These are phyloP conservation scores for Backusella liffmaniae DNA, from an alignment of 192 early-diverging fungal genomes.

Conservation along the genomic window DNA sequence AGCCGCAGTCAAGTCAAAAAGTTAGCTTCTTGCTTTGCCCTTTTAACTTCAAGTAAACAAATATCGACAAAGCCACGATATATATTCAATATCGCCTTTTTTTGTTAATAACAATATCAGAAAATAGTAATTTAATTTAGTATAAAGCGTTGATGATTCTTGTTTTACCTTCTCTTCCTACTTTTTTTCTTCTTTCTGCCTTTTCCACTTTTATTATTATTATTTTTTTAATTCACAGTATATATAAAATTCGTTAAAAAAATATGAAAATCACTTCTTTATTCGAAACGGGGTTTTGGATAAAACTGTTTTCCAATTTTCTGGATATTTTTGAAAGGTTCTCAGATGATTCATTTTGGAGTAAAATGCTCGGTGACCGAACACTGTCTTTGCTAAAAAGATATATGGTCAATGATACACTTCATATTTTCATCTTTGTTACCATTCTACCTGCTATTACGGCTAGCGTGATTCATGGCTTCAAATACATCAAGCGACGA, in stretches of 20 bases:
- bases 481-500: neutral
- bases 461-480: neutral
- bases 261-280: neutral
- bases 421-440: slow-evolving; percentile 8
- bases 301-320: neutral
- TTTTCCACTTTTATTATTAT: neutral
- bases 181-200: neutral
- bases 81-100: neutral
- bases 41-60: neutral
- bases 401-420: slow-evolving; percentile 16
- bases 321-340: slow-evolving; percentile 13
- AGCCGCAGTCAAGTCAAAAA: neutral
- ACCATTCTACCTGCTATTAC: slow-evolving; percentile 9
- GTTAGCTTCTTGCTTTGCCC: neutral
- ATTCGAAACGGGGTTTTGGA: neutral
- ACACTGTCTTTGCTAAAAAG: neutral
- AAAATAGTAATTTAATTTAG: neutral
- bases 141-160: neutral
- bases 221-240: neutral
- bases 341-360: slow-evolving; percentile 22
- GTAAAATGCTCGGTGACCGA: slow-evolving; percentile 10
- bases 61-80: neutral
- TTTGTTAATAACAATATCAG: neutral
- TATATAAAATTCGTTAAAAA: neutral
- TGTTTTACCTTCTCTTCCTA: neutral